Evolutionary conservation across 257 asterid species (phyloP), one percentile per base, ranked within the genome.

Genomic region (Solanum paucissectum): DNA sequence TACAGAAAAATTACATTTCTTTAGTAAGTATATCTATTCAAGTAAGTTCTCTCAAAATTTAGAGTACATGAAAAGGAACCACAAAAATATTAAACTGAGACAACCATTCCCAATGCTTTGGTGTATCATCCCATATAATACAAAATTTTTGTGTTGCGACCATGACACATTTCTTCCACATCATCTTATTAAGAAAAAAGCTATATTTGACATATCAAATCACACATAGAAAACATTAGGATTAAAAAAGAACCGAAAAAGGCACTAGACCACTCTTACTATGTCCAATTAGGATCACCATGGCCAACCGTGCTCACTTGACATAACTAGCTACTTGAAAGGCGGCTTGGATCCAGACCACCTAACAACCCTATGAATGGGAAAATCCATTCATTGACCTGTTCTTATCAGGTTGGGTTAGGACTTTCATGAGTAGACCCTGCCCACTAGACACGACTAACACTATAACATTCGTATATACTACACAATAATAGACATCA

Each of bases 121-220:
- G 92, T 82, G 29, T 64, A 32, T 76, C 88, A 20, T 12, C 27
- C 93, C 88, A 90, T 38, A 83, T 89, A 36, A 21, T 16, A 52
- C n/a, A 23, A 36, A 92, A 92, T 29, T 88, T 90, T 81, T 88
- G 83, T 82, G 95, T 92, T 49, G 88, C 10, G 14, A 92, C 12
- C 90, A 88, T 88, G 34, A 86, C 91, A 27, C 90, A 89, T 55
- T 91, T 90, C 87, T 89, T 88, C 29, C 95, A 93, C 5, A 83
- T 88, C 60, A 87, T 10, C 49, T 86, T 90, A 60, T 66, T 34
- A 46, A 88, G 75, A 68, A 84, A 36, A 55, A 90, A 87, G 23
- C 89, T 87, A 93, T 93, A 90, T 84, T 40, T 83, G 33, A 85
- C 33, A 76, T 12, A 14, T 27, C 20, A 36, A 37, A 25, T 52